Evolutionary conservation across 768 basidiomycete species (phyloP).

Genomic region (Pholiota conissans): DNA sequence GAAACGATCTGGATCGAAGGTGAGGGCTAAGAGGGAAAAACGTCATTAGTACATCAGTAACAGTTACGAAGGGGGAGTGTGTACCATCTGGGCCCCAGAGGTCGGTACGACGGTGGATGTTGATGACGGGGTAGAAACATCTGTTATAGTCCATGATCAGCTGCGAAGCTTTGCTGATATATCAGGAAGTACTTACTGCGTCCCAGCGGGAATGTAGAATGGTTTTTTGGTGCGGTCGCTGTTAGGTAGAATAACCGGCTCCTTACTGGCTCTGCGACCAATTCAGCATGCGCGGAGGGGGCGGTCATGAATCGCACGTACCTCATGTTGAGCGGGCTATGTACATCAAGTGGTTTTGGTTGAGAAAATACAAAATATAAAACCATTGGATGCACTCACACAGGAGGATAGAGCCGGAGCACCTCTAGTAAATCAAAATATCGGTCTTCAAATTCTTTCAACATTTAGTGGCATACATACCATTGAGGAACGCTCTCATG

Average conservation of each 20-base stretch:
- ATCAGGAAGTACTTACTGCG: slow-evolving; percentile 8
- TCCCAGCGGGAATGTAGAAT: slow-evolving; percentile 26
- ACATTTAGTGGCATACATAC: slow-evolving; percentile 12
- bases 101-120: slow-evolving; percentile 43
- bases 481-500: slow-evolving; percentile 31
- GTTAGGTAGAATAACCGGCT: slow-evolving; percentile 15
- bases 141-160: not conserved
- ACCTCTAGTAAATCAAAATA: slow-evolving; percentile 32
- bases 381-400: slow-evolving; percentile 27
- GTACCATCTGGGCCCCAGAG: slow-evolving; percentile 67
- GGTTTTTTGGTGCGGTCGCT: slow-evolving; percentile 16
- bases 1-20: slow-evolving; percentile 69
- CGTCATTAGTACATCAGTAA: too few relatives aligned
- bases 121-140: slow-evolving; percentile 42
- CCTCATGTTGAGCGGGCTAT: slow-evolving; percentile 15
- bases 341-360: not conserved
- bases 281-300: not conserved
- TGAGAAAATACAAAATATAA: not conserved
- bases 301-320: not conserved
- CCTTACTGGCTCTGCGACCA: slow-evolving; percentile 12
- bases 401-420: slow-evolving; percentile 38
- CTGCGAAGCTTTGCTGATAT: slow-evolving; percentile 16
- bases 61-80: too few relatives aligned
- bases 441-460: not conserved
- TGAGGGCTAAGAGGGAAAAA: slow-evolving; percentile 37